Base-by-base conservation (phyloP, 2,329 filamentous ascomycete genomes). In the Juglanconis sp. region DNA sequence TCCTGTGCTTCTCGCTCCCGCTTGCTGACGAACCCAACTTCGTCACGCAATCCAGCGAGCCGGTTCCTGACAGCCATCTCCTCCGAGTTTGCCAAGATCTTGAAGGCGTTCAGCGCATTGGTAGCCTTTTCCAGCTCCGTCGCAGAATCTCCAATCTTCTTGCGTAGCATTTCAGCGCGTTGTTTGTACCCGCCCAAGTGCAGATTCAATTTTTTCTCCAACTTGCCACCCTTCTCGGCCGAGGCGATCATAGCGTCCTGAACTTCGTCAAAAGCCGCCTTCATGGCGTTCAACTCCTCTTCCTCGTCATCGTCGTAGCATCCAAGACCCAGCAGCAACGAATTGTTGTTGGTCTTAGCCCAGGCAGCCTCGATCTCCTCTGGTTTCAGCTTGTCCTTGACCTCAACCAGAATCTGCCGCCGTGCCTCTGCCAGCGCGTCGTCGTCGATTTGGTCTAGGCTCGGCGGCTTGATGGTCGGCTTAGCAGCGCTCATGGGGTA, bases 1-100 rank as follows among this genome's bases (percentile, higher is more conserved):
- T 97, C 92, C 76, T 99, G 95, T 6, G 92, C 92, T 76, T 97
- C 92, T 61, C 93, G 82, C 78, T 98, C 94, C 64, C 94, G 81
- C 67, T 86, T 86, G 66, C 87, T 90, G 9, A 98, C 84, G 67
- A 90, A 91, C 6, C 81, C 83, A 30, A 96, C 92, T 72, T 97
- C 92, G n/a, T 90, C 88, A 54, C 92, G 85, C 60, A 97, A 76
- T 10, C 82, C 81, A 66, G 89, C 90, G 56, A 98, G 77, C 35
- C 95, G 82, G 58, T 86, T 82, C 50, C 80, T 79, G 60, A 97
- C 82, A 0, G 89, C 90, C 5, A 87, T 87, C 64, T 94, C 87
- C 72, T 99, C 95, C 0, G 87, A 89, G 44, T 91, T 85, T 65
- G 91, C 87, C 63, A 96, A 79, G 5, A 88, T 89, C 66, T 84